Percentiles rank a stretch among this genome's conserved stretches.
phyloP scores from a whole-genome alignment of 2,329 filamentous ascomycete species.

The Chaetomium strumarium region DNA sequence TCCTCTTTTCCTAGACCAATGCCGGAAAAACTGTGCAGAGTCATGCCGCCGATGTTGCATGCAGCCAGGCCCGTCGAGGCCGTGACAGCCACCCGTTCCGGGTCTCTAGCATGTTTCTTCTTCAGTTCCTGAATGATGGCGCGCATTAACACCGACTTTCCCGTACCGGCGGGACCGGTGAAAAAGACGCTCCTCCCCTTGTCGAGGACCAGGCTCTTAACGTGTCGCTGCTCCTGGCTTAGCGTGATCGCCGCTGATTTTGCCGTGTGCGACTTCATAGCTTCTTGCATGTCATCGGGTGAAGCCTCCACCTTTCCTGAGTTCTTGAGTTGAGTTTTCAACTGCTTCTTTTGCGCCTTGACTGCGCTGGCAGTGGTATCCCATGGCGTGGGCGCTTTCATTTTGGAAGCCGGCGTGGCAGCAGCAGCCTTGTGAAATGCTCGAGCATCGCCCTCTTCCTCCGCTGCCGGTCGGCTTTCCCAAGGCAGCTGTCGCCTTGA shows the following conservation, averaged over 20 bases:
- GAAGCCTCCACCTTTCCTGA: conserved; percentile 36
- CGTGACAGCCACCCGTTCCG: conserved; percentile 84
- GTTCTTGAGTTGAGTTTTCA: conserved; percentile 58
- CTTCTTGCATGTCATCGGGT: conserved; percentile 43
- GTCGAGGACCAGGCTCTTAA: conserved; percentile 76
- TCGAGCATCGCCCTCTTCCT: conserved; percentile 32
- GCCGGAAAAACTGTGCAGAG: conserved; percentile 90
- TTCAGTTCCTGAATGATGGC: conserved; percentile 80
- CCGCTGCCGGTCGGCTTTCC: conserved; percentile 24
- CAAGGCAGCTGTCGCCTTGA: conserved; percentile 56
- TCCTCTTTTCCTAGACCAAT: conserved; percentile 93
- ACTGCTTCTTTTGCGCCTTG: conserved; percentile 70
- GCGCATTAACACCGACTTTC: conserved; percentile 92
- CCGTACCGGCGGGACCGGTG: conserved; percentile 91
- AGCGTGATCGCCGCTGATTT: conserved; percentile 56
- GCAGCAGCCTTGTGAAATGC: conserved; percentile 26
- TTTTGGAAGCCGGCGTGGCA: conserved; percentile 30
- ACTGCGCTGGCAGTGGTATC: conserved; percentile 68
- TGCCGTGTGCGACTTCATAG: conserved; percentile 30
- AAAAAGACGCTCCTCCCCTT: conserved; percentile 90
- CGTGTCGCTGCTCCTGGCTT: conserved; percentile 79
- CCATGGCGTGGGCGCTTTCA: conserved; percentile 48
- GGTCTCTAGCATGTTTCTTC: conserved; percentile 67
- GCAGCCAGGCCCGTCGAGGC: conserved; percentile 94
- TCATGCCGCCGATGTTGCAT: conserved; percentile 94